These are phyloP conservation scores for Globisporangium radiosum DNA, from an alignment of 352 stramenopile species.

Conservation along the genomic window DNA sequence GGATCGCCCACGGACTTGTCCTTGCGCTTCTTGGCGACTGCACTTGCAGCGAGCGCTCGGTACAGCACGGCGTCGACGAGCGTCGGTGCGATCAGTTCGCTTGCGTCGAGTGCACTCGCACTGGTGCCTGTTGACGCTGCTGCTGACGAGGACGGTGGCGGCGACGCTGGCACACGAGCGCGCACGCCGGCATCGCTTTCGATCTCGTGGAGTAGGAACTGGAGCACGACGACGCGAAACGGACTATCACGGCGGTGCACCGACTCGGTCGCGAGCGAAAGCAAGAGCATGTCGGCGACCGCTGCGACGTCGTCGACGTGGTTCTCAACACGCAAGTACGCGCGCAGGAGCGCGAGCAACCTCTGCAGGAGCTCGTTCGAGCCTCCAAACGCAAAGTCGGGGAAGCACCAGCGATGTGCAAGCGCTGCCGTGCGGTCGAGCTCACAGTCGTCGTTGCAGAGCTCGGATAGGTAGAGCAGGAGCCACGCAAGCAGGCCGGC, in stretches of 20 bases:
- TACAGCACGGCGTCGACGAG: slow-evolving; percentile 41
- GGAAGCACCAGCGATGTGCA: slow-evolving; percentile 48
- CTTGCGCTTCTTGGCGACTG: slow-evolving; percentile 24
- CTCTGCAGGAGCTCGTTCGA: slow-evolving; percentile 46
- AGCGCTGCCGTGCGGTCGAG: slow-evolving; percentile 21
- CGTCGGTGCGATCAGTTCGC: slow-evolving; percentile 20
- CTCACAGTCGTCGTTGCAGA: slow-evolving; percentile 33
- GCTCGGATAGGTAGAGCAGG: slow-evolving; percentile 42
- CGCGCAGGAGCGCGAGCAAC: slow-evolving; percentile 29
- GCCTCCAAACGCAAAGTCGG: slow-evolving; percentile 27
- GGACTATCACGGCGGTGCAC: slow-evolving; percentile 22
- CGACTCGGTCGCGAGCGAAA: slow-evolving; percentile 34
- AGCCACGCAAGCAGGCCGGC: slow-evolving; percentile 48
- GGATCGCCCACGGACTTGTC: slow-evolving; percentile 21
- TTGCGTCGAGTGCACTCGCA: background rate
- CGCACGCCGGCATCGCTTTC: slow-evolving; percentile 23
- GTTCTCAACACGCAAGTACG: slow-evolving; percentile 52
- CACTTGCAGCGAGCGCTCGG: slow-evolving; percentile 8
- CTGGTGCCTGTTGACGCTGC: background rate
- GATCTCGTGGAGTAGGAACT: slow-evolving; percentile 52
- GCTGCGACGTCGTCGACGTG: slow-evolving; percentile 41
- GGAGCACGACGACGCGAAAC: slow-evolving; percentile 35
- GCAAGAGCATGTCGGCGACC: slow-evolving; percentile 37
- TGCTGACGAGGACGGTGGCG: slow-evolving; percentile 1
- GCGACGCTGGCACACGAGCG: background rate